Conservation (phyloP, 176 grass and related monocot genomes). For the Triticum dicoccoides region DNA sequence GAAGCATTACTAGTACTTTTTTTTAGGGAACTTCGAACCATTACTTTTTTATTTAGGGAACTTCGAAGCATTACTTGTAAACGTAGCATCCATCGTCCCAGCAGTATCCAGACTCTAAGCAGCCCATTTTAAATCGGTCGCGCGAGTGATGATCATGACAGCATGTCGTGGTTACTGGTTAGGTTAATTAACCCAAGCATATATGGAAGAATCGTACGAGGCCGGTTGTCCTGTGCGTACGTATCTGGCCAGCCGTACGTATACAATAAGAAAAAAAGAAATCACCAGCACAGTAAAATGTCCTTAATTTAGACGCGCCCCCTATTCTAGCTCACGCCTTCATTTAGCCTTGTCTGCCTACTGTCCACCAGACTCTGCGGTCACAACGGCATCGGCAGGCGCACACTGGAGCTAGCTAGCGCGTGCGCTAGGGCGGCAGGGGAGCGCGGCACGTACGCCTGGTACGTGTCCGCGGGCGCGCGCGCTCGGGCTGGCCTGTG, state of each 20-base stretch:
- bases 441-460: neutral
- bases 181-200: neutral
- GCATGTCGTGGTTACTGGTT: neutral
- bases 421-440: neutral
- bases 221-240: constrained; percentile 10
- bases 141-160: neutral
- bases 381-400: neutral
- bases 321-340: neutral
- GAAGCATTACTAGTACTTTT: neutral
- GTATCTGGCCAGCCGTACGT: neutral
- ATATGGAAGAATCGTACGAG: too few relatives aligned
- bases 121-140: too few relatives aligned
- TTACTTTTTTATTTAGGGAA: neutral
- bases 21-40: neutral
- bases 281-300: constrained; percentile 11
- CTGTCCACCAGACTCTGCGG: neutral
- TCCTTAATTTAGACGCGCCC: neutral
- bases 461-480: neutral
- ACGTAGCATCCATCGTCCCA: neutral
- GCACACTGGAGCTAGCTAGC: neutral
- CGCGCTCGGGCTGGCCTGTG: neutral
- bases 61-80: neutral
- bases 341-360: constrained; percentile 17
- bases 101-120: neutral
- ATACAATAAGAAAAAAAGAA: neutral